Evolutionary conservation across 75 land plant species (phyloP).

Genomic region (Ceratopteris richardii): DNA sequence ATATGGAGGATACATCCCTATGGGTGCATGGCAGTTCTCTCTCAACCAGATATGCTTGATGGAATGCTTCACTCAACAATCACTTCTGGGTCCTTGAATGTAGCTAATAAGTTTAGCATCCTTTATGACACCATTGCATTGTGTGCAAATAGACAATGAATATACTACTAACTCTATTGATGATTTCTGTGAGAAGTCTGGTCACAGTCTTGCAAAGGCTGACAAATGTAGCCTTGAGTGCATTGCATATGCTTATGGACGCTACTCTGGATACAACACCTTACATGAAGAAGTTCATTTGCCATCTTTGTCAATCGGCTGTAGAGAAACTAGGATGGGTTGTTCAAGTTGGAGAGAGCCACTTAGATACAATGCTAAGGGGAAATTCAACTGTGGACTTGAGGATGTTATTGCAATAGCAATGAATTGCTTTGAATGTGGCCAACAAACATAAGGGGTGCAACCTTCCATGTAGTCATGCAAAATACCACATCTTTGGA

Average conservation of each 20-base stretch:
- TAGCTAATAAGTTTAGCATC: slow-evolving; percentile 62
- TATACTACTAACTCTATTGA: slow-evolving; percentile 67
- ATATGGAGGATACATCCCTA: slow-evolving; percentile 34
- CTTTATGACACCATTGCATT: slow-evolving; percentile 81
- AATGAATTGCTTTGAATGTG: slow-evolving; percentile 58
- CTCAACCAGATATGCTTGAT: no score
- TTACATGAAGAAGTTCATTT: slow-evolving; percentile 35
- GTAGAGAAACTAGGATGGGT: slow-evolving; percentile 93
- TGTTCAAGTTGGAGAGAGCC: slow-evolving; percentile 49
- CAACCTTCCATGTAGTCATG: slow-evolving; percentile 86
- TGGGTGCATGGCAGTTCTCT: no score
- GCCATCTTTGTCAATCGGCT: slow-evolving; percentile 44
- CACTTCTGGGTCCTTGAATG: slow-evolving; percentile 35
- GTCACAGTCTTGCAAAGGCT: slow-evolving; percentile 65
- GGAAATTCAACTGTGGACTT: slow-evolving; percentile 70
- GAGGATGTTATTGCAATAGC: slow-evolving; percentile 59
- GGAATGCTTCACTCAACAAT: slow-evolving; percentile 61
- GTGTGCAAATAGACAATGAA: slow-evolving; percentile 56
- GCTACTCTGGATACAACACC: slow-evolving; percentile 46
- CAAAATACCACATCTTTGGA: slow-evolving; percentile 40
- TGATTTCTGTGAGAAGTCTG: slow-evolving; percentile 53
- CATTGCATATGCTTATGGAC: slow-evolving; percentile 46
- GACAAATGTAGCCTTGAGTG: slow-evolving; percentile 47
- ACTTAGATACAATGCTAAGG: slow-evolving; percentile 80
- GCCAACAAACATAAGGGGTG: slow-evolving; percentile 86